Percentiles rank a stretch among this genome's conserved stretches.
These are phyloP conservation scores for Fomitopsis schrenkii DNA, from an alignment of 1,284 basidiomycete genomes.

Conservation along the genomic window DNA sequence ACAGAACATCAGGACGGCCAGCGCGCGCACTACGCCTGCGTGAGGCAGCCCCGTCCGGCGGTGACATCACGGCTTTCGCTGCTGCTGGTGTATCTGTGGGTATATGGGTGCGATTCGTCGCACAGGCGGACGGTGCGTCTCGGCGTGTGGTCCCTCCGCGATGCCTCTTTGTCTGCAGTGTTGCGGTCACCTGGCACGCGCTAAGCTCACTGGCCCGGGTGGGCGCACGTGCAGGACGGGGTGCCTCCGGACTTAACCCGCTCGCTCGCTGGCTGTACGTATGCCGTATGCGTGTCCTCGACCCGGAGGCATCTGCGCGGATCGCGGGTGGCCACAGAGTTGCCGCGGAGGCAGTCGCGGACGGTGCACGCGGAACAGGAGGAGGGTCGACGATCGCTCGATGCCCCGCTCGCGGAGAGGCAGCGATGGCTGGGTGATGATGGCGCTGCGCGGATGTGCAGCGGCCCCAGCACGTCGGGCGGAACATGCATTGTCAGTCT, in stretches of 20 bases:
- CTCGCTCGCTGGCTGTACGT: neutral
- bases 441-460: neutral
- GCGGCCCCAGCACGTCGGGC: neutral
- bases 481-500: neutral
- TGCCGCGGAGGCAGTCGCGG: neutral
- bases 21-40: neutral
- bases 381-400: neutral
- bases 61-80: neutral
- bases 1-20: neutral
- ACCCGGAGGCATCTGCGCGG: conserved; percentile 2
- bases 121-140: neutral
- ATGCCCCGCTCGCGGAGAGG: neutral
- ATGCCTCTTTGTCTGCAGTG: neutral
- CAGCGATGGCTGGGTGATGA: neutral
- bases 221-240: neutral
- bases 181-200: neutral
- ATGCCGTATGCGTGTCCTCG: neutral
- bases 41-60: neutral
- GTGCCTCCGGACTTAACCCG: conserved; percentile 5
- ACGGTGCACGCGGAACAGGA: neutral
- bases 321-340: neutral
- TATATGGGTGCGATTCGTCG: neutral
- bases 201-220: neutral
- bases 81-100: neutral
- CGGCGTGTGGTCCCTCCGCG: neutral